Evolutionary conservation across 2,329 filamentous ascomycete genomes (phyloP), one percentile per base, ranked within the genome.

Genomic region (Hypoxylon rubiginosum): DNA sequence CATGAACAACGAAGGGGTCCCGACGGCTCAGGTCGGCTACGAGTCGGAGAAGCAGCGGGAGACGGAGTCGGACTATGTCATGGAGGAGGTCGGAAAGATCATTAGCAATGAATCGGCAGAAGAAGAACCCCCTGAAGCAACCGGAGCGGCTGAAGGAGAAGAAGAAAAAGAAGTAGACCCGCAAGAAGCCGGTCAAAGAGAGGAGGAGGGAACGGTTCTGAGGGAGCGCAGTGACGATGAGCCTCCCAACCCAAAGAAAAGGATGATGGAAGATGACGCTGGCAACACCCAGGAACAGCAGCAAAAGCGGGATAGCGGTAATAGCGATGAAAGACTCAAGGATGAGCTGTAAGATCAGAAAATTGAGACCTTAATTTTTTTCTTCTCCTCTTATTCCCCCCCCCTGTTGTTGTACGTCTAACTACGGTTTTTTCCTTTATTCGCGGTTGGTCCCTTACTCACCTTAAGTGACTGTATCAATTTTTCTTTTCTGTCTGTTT

Each of bases 41-140:
- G 71, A 72, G 19, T 77, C 74, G 11, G 73, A 71, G 45, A 74
- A 69, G 6, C 72, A 66, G 39, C 68, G 66, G 19, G 68, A 77
- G 24, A 70, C 54, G n/a, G n/a, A n/a, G 13, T 70, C 57, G 21
- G 72, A 72, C 15, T 80, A 81, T 7, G 73, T 88, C 71, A 74
- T 84, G 7, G 85, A 88, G 36, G 77, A 86, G 66, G 81, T 92
- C 19, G 84, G 83, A 36, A 84, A 82, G 73, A 83, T 88, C 48
- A 82, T 89, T 30, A 30, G 9, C 50, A 83, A 84, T 53, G 75
- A 77, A 26, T 41, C 58, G 17, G 21, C 39, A 7, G 39, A 9
- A 19, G 52, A 59, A 24, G 56, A 74, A 71, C 43, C 66, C 52
- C 51, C 34, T 26, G 51, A 51, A 43, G 13, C 24, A 15, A 26